These are phyloP conservation scores for Fusarium pilosicola DNA, from an alignment of 2,329 filamentous ascomycete species.

Conservation along the genomic window DNA sequence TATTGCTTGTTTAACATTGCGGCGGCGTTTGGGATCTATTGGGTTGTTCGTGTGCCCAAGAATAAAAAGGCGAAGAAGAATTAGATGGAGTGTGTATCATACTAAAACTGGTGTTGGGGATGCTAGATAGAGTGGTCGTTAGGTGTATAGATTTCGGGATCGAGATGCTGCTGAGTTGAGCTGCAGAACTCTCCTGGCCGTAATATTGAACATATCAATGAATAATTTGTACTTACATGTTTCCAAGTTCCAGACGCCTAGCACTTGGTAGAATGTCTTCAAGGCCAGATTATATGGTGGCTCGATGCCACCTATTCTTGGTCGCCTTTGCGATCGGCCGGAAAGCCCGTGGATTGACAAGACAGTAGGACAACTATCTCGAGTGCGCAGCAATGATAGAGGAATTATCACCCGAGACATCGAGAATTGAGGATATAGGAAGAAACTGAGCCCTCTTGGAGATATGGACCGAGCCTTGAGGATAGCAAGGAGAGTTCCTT, in stretches of 20 bases:
- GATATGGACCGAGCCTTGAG: background rate
- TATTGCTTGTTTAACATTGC: constrained; percentile 64
- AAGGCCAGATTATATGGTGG: background rate
- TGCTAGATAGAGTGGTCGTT: background rate
- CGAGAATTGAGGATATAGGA: fast-evolving
- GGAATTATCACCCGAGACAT: background rate
- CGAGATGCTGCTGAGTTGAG: background rate
- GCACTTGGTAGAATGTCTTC: background rate
- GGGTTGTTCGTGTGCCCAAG: constrained; percentile 53
- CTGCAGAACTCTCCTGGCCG: background rate
- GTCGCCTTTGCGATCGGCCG: fast-evolving
- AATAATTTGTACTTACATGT: background rate
- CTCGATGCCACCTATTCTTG: fast-evolving
- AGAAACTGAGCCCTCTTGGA: background rate
- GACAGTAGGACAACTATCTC: background rate
- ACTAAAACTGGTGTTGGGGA: background rate
- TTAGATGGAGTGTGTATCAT: background rate
- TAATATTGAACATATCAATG: background rate
- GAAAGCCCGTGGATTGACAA: background rate
- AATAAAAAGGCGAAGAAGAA: constrained; percentile 31
- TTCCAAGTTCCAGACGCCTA: background rate
- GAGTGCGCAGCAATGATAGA: background rate
- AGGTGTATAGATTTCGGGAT: background rate
- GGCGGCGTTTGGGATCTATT: constrained; percentile 62
- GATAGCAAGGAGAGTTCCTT: background rate